Conservation (phyloP, 2,329 filamentous ascomycete genomes). For the Polychaeton citri region DNA sequence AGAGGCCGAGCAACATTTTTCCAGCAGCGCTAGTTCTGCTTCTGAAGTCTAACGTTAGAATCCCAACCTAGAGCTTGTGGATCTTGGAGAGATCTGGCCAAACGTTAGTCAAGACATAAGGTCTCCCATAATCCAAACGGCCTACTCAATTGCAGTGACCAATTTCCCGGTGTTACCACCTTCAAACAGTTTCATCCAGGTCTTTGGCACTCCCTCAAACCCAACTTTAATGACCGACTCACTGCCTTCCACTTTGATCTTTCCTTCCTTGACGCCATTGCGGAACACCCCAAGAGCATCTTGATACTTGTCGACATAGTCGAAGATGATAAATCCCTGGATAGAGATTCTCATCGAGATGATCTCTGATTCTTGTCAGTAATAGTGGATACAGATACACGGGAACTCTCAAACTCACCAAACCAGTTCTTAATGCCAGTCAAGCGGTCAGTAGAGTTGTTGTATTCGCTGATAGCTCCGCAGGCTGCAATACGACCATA, state of each 20-base stretch:
- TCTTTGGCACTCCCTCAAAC: constrained; percentile 37
- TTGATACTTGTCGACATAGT: constrained; percentile 11
- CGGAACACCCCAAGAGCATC: constrained; percentile 15
- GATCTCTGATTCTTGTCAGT: constrained; percentile 9
- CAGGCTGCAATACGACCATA: constrained; percentile 56
- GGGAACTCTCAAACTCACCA: constrained; percentile 1
- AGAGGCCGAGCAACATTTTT: no score
- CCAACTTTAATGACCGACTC: constrained; percentile 34
- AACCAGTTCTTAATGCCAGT: constrained; percentile 24
- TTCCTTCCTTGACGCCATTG: constrained; percentile 28
- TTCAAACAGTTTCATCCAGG: constrained; percentile 35
- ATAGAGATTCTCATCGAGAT: constrained; percentile 20
- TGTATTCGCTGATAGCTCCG: constrained; percentile 58
- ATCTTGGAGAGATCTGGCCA: no score
- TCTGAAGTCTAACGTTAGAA: no score
- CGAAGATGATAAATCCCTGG: constrained; percentile 23
- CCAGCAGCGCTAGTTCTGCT: no score
- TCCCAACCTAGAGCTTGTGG: no score
- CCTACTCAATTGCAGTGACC: constrained; percentile 23
- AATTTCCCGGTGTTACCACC: constrained; percentile 37
- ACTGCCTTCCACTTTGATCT: constrained; percentile 29
- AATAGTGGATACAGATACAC: background rate
- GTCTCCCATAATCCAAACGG: no score
- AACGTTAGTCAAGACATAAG: no score
- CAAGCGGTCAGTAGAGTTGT: constrained; percentile 32